A percentile compares a stretch with the other conserved stretches of the same genome.
phyloP scores from a whole-genome alignment of 31 red algal species.

The Pterothamnion heteromorphum region DNA sequence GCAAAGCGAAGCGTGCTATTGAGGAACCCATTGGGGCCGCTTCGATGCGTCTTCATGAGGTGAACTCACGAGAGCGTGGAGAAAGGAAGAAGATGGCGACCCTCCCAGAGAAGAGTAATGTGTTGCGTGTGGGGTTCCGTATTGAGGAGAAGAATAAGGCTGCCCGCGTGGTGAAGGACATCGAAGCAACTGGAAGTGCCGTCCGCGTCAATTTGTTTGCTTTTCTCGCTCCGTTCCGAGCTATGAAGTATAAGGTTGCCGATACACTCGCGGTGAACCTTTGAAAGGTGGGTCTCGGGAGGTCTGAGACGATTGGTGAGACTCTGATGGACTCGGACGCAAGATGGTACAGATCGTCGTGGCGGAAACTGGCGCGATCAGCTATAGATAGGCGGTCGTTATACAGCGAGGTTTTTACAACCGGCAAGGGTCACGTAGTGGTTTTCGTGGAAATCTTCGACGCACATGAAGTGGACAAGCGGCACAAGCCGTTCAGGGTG shows the following conservation, averaged over 20 bases:
- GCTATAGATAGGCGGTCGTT: slow-evolving; percentile 81
- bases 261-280: slow-evolving; percentile 72
- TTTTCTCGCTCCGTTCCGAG: slow-evolving; percentile 50
- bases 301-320: slow-evolving; percentile 82
- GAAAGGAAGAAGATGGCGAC: slow-evolving; percentile 54
- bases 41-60: slow-evolving; percentile 57
- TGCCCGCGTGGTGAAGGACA: background rate
- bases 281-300: slow-evolving; percentile 69
- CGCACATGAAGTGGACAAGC: slow-evolving; percentile 67
- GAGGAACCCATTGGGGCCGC: slow-evolving; percentile 60
- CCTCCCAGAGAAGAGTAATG: slow-evolving; percentile 58
- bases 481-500: slow-evolving; percentile 57
- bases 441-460: slow-evolving; percentile 83
- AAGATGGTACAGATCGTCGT: slow-evolving; percentile 88
- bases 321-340: slow-evolving; percentile 80
- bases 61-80: slow-evolving; percentile 55
- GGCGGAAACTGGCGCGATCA: slow-evolving; percentile 60
- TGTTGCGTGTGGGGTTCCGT: slow-evolving; percentile 58
- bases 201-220: slow-evolving; percentile 48
- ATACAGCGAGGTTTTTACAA: slow-evolving; percentile 63
- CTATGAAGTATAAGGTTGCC: slow-evolving; percentile 58
- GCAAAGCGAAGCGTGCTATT: slow-evolving; percentile 56
- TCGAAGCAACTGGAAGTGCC: background rate
- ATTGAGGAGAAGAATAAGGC: background rate
- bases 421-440: slow-evolving; percentile 74